Percentiles rank a stretch among this genome's conserved stretches.
These are phyloP conservation scores for Penicillium sp. DNA, from an alignment of 2,329 filamentous ascomycete genomes.

Conservation along the genomic window DNA sequence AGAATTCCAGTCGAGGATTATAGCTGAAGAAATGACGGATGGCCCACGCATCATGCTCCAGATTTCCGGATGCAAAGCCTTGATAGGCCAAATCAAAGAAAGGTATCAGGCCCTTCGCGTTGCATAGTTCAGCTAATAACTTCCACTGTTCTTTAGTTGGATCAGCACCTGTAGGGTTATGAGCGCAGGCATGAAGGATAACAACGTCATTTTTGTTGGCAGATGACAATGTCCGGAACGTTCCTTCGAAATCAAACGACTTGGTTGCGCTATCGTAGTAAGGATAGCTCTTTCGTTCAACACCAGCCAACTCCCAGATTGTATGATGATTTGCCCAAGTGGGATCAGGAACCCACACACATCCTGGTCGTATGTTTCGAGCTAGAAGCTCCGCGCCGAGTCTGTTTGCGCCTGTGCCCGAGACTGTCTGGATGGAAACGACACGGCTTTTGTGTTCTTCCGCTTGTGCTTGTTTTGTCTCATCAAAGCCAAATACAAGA, in stretches of 20 bases:
- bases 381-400: conserved; percentile 85
- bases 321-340: conserved; percentile 98
- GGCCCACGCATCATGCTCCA: conserved; percentile 79
- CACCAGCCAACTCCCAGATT: conserved; percentile 75
- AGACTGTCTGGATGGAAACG: conserved; percentile 85
- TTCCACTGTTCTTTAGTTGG: conserved; percentile 84
- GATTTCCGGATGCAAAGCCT: conserved; percentile 88
- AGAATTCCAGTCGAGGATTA: conserved; percentile 41
- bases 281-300: conserved; percentile 76
- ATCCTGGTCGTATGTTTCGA: conserved; percentile 71
- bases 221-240: conserved; percentile 74
- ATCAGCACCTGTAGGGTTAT: conserved; percentile 91
- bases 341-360: conserved; percentile 85
- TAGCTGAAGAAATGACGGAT: conserved; percentile 77
- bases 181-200: conserved; percentile 74
- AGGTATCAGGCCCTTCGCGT: conserved; percentile 79
- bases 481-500: conserved; percentile 62
- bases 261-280: conserved; percentile 71
- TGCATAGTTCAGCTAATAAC: conserved; percentile 72
- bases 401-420: conserved; percentile 90
- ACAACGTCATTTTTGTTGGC: conserved; percentile 62
- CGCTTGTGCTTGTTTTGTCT: conserved; percentile 41
- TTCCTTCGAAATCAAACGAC: conserved; percentile 46
- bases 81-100: conserved; percentile 98
- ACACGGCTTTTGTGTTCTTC: conserved; percentile 41